Evolutionary conservation across 202 grass and related monocot species (phyloP).

Genomic region (Setaria viridis): DNA sequence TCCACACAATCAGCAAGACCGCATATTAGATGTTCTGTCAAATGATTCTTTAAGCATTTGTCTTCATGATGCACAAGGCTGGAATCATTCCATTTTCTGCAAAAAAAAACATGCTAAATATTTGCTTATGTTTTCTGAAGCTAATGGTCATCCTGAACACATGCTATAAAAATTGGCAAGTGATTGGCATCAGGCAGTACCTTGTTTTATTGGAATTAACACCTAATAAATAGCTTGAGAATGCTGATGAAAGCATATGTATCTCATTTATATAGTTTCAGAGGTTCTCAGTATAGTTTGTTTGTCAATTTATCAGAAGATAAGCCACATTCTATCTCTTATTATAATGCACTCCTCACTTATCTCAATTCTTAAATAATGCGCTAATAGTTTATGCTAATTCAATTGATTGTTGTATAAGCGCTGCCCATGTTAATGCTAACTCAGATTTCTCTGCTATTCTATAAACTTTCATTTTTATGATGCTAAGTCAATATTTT

Average conservation of each 20-base stretch:
- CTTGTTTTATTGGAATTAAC: not conserved
- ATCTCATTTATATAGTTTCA: not conserved
- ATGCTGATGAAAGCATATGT: not conserved
- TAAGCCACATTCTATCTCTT: not conserved
- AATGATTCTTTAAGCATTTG: not conserved
- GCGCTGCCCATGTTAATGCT: not conserved
- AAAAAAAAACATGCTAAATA: not conserved
- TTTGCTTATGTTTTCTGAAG: not conserved
- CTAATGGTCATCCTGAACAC: not conserved
- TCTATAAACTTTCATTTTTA: too few relatives aligned
- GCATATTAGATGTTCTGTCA: not conserved
- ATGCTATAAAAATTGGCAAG: not conserved
- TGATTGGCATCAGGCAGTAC: not conserved
- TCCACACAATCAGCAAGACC: not conserved
- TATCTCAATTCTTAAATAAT: not conserved
- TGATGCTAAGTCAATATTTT: too few relatives aligned
- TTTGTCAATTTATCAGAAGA: not conserved
- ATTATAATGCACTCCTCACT: not conserved
- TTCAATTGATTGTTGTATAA: not conserved
- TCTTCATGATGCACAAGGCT: not conserved
- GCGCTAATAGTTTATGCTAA: slow-evolving; percentile 2
- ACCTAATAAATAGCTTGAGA: not conserved
- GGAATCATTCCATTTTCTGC: not conserved
- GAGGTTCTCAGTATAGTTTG: not conserved
- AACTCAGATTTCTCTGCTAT: not conserved